A percentile compares a stretch with the other conserved stretches of the same genome.
Evolutionary conservation across 2,329 filamentous ascomycete genomes (phyloP).

Genomic region (Aspergillus unguis): DNA sequence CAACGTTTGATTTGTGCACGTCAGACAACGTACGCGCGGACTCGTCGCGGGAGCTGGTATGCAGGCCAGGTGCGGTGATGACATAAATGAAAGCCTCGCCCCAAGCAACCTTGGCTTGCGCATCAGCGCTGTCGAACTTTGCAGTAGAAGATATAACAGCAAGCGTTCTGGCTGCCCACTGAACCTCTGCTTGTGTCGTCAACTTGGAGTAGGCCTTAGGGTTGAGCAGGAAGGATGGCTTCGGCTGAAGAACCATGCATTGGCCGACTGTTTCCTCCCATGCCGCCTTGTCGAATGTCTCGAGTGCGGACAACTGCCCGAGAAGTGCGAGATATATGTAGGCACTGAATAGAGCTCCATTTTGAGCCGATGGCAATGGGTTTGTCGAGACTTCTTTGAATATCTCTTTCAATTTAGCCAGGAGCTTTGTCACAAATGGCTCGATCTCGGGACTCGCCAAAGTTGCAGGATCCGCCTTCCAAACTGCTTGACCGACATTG

Average conservation of each 20-base stretch:
- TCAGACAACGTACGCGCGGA: conserved; percentile 60
- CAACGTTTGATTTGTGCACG: conserved; percentile 61
- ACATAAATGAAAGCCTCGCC: conserved; percentile 80
- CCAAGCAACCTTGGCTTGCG: conserved; percentile 64
- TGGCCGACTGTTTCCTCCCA: conserved; percentile 58
- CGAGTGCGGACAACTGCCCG: conserved; percentile 51
- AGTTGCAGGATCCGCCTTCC: conserved; percentile 49
- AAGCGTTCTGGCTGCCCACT: conserved; percentile 72
- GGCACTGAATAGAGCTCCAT: conserved; percentile 73
- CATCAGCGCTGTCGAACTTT: conserved; percentile 47
- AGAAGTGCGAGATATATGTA: conserved; percentile 69
- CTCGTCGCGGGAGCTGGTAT: conserved; percentile 62
- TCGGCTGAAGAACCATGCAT: conserved; percentile 67
- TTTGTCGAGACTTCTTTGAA: conserved; percentile 79
- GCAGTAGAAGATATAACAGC: conserved; percentile 58
- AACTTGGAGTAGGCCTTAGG: conserved; percentile 81
- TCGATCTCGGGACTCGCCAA: conserved; percentile 48
- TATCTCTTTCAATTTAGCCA: conserved; percentile 56
- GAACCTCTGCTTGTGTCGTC: conserved; percentile 67
- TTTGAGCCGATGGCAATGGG: conserved; percentile 74
- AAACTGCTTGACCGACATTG: conserved; percentile 67
- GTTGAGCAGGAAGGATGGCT: conserved; percentile 83
- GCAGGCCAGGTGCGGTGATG: conserved; percentile 61
- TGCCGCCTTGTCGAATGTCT: conserved; percentile 51
- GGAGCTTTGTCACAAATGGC: conserved; percentile 49